Conservation (phyloP, 225 moss, liverwort and hornwort genomes). For the Marchantia polymorpha region DNA sequence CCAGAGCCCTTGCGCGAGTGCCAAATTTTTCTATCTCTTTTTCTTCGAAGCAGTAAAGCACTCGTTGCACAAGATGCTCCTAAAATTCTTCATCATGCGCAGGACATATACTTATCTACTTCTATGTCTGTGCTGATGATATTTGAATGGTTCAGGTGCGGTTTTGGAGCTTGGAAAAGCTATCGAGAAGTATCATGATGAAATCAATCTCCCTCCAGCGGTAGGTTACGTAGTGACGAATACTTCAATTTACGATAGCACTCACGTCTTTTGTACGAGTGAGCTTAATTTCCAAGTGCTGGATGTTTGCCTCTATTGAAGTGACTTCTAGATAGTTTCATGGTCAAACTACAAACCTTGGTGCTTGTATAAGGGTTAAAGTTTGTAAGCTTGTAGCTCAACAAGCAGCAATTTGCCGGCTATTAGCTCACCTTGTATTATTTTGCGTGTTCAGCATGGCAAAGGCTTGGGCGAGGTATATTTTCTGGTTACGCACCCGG, state of each 20-base stretch:
- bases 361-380: not conserved
- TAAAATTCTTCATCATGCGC: too few species aligned
- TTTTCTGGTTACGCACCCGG: constrained; percentile 80
- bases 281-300: not conserved
- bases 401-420: not conserved
- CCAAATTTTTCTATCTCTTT: not conserved
- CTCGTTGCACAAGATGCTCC: not conserved
- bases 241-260: not conserved
- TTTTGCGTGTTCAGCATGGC: constrained; percentile 51
- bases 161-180: constrained; percentile 88
- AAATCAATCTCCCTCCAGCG: constrained; percentile 73
- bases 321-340: too few species aligned
- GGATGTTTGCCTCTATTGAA: too few species aligned
- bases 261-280: not conserved
- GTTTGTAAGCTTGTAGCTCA: not conserved
- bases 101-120: too few species aligned
- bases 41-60: not conserved
- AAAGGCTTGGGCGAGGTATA: constrained; percentile 75
- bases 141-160: constrained; percentile 37
- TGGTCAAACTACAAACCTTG: not conserved
- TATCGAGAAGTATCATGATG: constrained; percentile 76
- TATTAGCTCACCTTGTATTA: not conserved
- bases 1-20: not conserved
- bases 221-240: constrained; percentile 33
- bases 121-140: not conserved